Percentiles rank a stretch among this genome's conserved stretches.
phyloP scores from a whole-genome alignment of 2,329 filamentous ascomycete genomes.

The Fusarium chlamydosporum region DNA sequence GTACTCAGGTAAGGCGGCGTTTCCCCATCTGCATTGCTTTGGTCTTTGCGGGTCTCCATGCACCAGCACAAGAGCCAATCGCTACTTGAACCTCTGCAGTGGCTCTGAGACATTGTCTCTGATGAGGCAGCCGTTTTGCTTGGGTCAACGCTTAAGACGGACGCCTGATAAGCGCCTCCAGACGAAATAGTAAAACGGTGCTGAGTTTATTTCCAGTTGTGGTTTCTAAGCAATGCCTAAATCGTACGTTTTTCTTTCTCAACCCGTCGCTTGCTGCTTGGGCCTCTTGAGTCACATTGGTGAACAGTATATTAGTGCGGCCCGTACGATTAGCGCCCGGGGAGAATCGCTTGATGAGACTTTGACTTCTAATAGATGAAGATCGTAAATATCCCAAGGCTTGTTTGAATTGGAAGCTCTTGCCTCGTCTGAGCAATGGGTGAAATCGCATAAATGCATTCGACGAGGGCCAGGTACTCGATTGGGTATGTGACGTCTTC shows the following conservation, averaged over 20 bases:
- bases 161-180: slow-evolving; percentile 28
- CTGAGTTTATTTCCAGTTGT: background rate
- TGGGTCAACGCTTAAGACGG: slow-evolving; percentile 35
- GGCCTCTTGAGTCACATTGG: slow-evolving; percentile 15
- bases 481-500: slow-evolving; percentile 35
- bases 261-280: slow-evolving; percentile 8
- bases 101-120: slow-evolving; percentile 42
- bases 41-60: slow-evolving; percentile 19
- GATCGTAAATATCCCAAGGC: background rate
- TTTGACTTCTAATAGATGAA: background rate
- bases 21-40: slow-evolving; percentile 39
- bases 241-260: slow-evolving; percentile 40
- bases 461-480: slow-evolving; percentile 22
- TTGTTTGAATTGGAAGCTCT: background rate
- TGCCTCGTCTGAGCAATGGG: background rate
- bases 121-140: slow-evolving; percentile 45
- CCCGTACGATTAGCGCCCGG: slow-evolving; percentile 28
- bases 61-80: slow-evolving; percentile 38
- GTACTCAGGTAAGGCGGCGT: slow-evolving; percentile 11
- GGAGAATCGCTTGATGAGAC: background rate
- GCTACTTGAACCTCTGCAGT: slow-evolving; percentile 14
- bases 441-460: slow-evolving; percentile 11
- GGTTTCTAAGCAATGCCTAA: slow-evolving; percentile 12
- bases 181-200: slow-evolving; percentile 33
- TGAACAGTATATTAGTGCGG: background rate